Percentiles rank a stretch among this genome's conserved stretches.
Conservation (phyloP, 2,329 filamentous ascomycete genomes). For the Penicillium crustosum region DNA sequence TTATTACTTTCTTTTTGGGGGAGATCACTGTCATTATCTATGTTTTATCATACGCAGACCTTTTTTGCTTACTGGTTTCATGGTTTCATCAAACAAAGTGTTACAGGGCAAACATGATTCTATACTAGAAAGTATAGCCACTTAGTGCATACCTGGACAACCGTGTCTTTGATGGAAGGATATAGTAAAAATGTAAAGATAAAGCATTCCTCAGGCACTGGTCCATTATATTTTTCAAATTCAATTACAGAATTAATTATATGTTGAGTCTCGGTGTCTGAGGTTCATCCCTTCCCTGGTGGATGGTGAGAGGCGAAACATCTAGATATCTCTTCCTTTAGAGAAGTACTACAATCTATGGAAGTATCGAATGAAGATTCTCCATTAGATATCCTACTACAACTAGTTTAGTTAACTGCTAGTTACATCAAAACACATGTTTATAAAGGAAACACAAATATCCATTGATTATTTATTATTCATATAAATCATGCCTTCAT, state of each 20-base stretch:
- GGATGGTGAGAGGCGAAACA: not conserved
- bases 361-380: not conserved
- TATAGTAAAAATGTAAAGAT: too few relatives aligned
- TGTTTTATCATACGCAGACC: not conserved
- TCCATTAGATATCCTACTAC: not conserved
- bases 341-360: not conserved
- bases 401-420: too few relatives aligned
- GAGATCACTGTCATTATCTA: not conserved
- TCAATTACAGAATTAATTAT: not conserved
- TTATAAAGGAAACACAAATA: not conserved
- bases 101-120: not conserved
- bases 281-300: not conserved
- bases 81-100: not conserved
- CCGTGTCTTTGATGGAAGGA: not conserved
- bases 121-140: not conserved
- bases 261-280: not conserved
- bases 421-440: not conserved
- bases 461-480: too few relatives aligned
- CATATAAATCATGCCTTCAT: not conserved
- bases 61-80: not conserved
- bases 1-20: not conserved
- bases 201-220: not conserved
- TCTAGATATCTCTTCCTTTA: not conserved
- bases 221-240: not conserved
- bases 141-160: not conserved